Conservation (phyloP, 192 early-diverging fungal species). For the Paraglomus brasilianum region DNA sequence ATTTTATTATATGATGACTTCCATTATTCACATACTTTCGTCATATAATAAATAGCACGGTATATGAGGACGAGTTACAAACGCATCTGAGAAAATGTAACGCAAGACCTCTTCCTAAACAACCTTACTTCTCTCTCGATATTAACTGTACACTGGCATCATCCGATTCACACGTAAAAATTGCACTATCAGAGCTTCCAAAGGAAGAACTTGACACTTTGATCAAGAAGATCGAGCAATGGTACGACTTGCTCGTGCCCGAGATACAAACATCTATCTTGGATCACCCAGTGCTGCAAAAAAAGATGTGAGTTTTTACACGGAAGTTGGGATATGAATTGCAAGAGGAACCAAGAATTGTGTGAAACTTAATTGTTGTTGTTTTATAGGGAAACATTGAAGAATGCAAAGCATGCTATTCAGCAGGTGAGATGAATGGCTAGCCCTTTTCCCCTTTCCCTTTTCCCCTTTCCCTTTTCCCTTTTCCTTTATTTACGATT, state of each 20-base stretch:
- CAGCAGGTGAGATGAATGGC: slow-evolving; percentile 42
- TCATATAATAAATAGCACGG: slow-evolving; percentile 3
- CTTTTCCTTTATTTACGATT: no score
- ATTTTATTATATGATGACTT: background rate
- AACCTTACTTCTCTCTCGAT: slow-evolving; percentile 14
- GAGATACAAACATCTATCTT: background rate
- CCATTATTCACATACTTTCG: background rate
- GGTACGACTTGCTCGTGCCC: background rate
- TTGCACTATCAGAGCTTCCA: slow-evolving; percentile 8
- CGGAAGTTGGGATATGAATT: no score
- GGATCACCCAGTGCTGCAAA: slow-evolving; percentile 19
- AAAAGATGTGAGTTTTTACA: background rate
- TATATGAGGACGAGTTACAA: slow-evolving; percentile 13
- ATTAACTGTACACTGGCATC: slow-evolving; percentile 21
- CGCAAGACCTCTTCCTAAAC: slow-evolving; percentile 10
- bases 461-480: background rate
- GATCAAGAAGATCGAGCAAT: slow-evolving; percentile 16
- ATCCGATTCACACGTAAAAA: background rate
- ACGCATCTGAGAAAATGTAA: slow-evolving; percentile 25
- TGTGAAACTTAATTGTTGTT: no score
- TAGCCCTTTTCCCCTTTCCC: background rate
- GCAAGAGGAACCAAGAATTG: background rate
- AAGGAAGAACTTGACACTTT: slow-evolving; percentile 12
- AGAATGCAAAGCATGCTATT: slow-evolving; percentile 50
- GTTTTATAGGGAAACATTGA: slow-evolving; percentile 36